phyloP scores from a whole-genome alignment of 139 green algal genomes.

The Picochlorum sp. region DNA sequence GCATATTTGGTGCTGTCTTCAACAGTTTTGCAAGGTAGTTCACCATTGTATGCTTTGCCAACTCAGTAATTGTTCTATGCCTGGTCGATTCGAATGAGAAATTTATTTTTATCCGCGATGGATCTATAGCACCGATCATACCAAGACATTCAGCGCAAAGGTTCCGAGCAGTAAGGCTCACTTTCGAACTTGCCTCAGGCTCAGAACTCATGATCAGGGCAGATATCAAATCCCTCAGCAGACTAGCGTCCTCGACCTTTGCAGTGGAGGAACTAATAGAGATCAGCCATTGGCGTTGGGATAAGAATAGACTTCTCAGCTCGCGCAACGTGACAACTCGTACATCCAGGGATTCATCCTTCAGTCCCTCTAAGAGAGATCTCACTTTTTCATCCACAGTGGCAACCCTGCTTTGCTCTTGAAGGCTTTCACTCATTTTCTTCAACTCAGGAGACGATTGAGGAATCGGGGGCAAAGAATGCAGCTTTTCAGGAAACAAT shows the following conservation, averaged over 20 bases:
- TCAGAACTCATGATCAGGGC: slow-evolving; percentile 66
- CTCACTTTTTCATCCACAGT: slow-evolving; percentile 27
- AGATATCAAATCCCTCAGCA: slow-evolving; percentile 45
- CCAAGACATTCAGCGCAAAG: slow-evolving; percentile 66
- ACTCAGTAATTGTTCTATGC: slow-evolving; percentile 7
- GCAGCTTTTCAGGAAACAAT: slow-evolving; percentile 15
- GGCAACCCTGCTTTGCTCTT: slow-evolving; percentile 25
- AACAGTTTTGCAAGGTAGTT: slow-evolving; percentile 75
- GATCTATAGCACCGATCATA: slow-evolving; percentile 72
- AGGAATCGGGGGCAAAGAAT: slow-evolving; percentile 48
- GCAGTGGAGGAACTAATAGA: slow-evolving; percentile 20
- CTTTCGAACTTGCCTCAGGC: slow-evolving; percentile 25
- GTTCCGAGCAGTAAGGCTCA: slow-evolving; percentile 30
- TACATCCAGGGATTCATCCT: slow-evolving; percentile 44
- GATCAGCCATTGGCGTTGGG: slow-evolving; percentile 30
- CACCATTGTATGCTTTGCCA: slow-evolving; percentile 35
- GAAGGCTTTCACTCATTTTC: slow-evolving; percentile 30
- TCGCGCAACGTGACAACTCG: slow-evolving; percentile 31
- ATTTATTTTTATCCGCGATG: slow-evolving; percentile 37
- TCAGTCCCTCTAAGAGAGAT: slow-evolving; percentile 42
- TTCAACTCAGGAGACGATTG: slow-evolving; percentile 7
- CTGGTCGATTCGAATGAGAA: slow-evolving; percentile 5
- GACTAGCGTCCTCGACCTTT: not conserved
- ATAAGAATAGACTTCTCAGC: slow-evolving; percentile 40
- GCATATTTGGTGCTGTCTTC: slow-evolving; percentile 55